These are phyloP conservation scores for Teunomyces atbi DNA, from an alignment of 805 yeast species.

Conservation along the genomic window DNA sequence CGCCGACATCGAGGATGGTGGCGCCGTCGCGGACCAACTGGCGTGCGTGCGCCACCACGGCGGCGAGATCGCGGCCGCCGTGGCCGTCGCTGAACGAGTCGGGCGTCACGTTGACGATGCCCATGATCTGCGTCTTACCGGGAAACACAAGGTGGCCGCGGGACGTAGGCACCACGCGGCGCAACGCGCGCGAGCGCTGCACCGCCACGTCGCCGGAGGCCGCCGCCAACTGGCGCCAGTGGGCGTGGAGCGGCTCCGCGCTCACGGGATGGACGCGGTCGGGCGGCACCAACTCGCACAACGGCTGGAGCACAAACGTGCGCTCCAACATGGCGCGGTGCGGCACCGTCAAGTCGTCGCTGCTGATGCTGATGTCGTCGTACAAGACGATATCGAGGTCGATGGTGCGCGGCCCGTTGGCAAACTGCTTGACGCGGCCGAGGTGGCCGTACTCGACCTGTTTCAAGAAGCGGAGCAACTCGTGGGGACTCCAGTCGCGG, in stretches of 20 bases:
- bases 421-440: slow-evolving; percentile 70
- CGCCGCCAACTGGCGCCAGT: slow-evolving; percentile 59
- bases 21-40: slow-evolving; percentile 59
- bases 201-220: slow-evolving; percentile 41
- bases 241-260: slow-evolving; percentile 74
- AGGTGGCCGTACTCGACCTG: slow-evolving; percentile 73
- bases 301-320: slow-evolving; percentile 84
- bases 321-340: slow-evolving; percentile 88
- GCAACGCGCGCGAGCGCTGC: slow-evolving; percentile 51
- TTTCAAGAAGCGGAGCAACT: slow-evolving; percentile 61
- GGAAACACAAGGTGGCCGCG: slow-evolving; percentile 29
- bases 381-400: slow-evolving; percentile 86
- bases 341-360: slow-evolving; percentile 67
- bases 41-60: slow-evolving; percentile 46
- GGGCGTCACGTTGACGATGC: slow-evolving; percentile 84
- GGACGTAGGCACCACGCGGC: slow-evolving; percentile 50
- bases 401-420: slow-evolving; percentile 89
- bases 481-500: slow-evolving; percentile 53
- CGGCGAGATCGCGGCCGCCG: slow-evolving; percentile 20
- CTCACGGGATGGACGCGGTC: slow-evolving; percentile 76
- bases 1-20: slow-evolving; percentile 87
- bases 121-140: slow-evolving; percentile 67
- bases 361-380: slow-evolving; percentile 56
- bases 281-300: slow-evolving; percentile 75
- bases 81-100: slow-evolving; percentile 97